phyloP scores from a whole-genome alignment of 2,329 filamentous ascomycete genomes.

The Chaetomium globosum region DNA sequence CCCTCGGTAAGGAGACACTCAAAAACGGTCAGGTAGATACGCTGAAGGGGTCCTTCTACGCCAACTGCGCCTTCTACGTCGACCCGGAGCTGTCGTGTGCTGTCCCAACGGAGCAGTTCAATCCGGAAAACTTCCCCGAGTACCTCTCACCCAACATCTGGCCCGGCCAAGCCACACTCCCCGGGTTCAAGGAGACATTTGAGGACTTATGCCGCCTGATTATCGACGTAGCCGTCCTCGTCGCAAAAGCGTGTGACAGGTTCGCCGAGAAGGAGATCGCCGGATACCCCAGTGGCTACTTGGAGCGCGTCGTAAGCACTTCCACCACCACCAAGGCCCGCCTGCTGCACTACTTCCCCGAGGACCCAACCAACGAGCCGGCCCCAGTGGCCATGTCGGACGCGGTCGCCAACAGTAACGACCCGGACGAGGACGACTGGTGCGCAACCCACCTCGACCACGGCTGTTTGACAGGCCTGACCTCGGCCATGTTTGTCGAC shows the following conservation, averaged over 20 bases:
- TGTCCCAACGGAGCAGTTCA: slow-evolving; percentile 60
- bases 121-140: slow-evolving; percentile 71
- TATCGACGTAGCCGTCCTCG: slow-evolving; percentile 85
- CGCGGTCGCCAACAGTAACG: slow-evolving; percentile 39
- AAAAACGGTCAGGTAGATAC: slow-evolving; percentile 78
- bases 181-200: slow-evolving; percentile 73
- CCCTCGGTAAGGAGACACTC: slow-evolving; percentile 77
- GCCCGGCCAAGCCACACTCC: slow-evolving; percentile 70
- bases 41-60: slow-evolving; percentile 81
- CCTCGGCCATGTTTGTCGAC: slow-evolving; percentile 94
- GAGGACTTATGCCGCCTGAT: slow-evolving; percentile 79
- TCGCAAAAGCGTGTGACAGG: slow-evolving; percentile 85
- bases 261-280: slow-evolving; percentile 80
- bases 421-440: slow-evolving; percentile 78
- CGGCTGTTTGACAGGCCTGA: slow-evolving; percentile 90
- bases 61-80: slow-evolving; percentile 79
- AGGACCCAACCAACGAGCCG: slow-evolving; percentile 43
- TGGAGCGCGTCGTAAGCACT: slow-evolving; percentile 82
- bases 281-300: slow-evolving; percentile 74
- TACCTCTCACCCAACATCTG: slow-evolving; percentile 91
- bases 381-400: slow-evolving; percentile 39
- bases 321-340: slow-evolving; percentile 90
- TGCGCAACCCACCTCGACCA: slow-evolving; percentile 90
- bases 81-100: slow-evolving; percentile 64
- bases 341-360: slow-evolving; percentile 89